A percentile compares a stretch with the other conserved stretches of the same genome.
Conservation (phyloP, 1,284 basidiomycete genomes). For the Anthracocystis panici-leucophaei region DNA sequence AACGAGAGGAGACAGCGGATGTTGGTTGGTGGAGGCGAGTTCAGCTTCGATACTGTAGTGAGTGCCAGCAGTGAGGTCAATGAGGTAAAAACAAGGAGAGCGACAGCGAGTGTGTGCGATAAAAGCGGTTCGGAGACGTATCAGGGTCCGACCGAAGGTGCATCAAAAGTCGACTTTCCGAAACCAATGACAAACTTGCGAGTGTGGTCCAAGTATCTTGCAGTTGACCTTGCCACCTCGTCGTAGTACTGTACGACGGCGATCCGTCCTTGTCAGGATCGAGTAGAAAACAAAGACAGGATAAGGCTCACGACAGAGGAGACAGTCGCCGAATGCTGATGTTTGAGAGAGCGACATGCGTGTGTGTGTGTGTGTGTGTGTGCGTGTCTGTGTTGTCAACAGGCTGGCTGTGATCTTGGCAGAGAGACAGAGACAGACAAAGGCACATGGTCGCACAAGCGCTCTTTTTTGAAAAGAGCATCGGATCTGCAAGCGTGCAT, state of each 20-base stretch:
- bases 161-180: constrained; percentile 1
- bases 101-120: constrained; percentile 3
- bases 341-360: background rate
- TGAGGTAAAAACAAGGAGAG: background rate
- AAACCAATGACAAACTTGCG: background rate
- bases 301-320: too few species aligned
- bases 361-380: background rate
- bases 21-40: constrained; percentile 5
- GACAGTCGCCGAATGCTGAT: too few species aligned
- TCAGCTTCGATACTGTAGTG: background rate
- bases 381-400: too few species aligned
- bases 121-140: constrained; percentile 26
- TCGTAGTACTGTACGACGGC: too few species aligned
- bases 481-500: constrained; percentile 4
- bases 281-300: too few species aligned
- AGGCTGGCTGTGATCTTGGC: background rate
- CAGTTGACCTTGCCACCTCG: too few species aligned
- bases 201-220: background rate
- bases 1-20: background rate
- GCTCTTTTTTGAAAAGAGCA: background rate
- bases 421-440: background rate
- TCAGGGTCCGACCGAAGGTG: constrained; percentile 40
- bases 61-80: constrained; percentile 11
- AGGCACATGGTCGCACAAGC: constrained; percentile 6
- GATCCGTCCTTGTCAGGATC: too few species aligned